A percentile compares a stretch with the other conserved stretches of the same genome.
Evolutionary conservation across 129 eudicot genomes (phyloP).

Genomic region (Smallanthus sonchifolius): DNA sequence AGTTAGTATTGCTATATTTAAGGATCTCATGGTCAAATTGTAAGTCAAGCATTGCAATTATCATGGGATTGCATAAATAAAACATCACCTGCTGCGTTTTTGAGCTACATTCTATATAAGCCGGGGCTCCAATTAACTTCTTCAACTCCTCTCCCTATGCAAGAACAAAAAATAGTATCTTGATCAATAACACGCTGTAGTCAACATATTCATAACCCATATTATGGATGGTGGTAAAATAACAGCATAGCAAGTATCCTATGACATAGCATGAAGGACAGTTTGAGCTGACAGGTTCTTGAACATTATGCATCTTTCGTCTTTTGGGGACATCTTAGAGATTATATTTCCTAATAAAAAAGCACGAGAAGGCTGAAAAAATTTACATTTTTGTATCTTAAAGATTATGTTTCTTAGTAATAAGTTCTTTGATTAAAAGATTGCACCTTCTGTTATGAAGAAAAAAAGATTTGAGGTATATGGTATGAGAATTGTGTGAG

Average conservation of each 20-base stretch:
- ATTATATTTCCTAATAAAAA: background rate
- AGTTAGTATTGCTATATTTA: background rate
- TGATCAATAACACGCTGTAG: background rate
- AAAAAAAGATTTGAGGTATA: background rate
- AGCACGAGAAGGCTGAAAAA: background rate
- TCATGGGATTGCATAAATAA: background rate
- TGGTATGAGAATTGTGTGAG: background rate
- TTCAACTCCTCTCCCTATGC: conserved; percentile 80
- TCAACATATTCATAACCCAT: background rate
- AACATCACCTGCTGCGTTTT: conserved; percentile 83
- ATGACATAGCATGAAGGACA: too few relatives aligned
- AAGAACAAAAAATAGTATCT: background rate
- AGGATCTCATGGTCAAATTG: background rate
- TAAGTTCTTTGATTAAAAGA: background rate
- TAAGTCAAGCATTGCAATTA: background rate
- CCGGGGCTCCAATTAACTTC: conserved; percentile 83
- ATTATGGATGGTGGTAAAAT: too few relatives aligned
- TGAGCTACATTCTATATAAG: conserved; percentile 84
- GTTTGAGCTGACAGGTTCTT: too few relatives aligned
- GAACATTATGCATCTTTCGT: too few relatives aligned
- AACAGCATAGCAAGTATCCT: too few relatives aligned
- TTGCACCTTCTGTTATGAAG: background rate
- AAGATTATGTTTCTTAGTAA: background rate
- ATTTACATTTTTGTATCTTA: background rate
- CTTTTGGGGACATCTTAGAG: too few relatives aligned